Conservation (phyloP, 2,329 filamentous ascomycete genomes). For the Monascus ruber region DNA sequence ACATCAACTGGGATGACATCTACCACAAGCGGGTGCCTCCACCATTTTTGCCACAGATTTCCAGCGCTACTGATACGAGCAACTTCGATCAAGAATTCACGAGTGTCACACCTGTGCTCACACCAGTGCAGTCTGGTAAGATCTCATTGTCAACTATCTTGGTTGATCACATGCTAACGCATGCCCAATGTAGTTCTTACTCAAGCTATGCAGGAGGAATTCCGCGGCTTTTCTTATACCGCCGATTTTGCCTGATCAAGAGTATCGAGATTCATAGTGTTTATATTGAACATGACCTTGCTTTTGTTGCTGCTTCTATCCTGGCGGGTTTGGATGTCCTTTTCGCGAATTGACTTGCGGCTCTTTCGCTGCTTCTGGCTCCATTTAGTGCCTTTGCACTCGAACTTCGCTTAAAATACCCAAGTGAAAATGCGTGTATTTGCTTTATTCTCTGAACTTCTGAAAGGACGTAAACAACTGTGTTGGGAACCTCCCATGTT, state of each 20-base stretch:
- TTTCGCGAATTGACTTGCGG: background rate
- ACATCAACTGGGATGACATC: conserved; percentile 97
- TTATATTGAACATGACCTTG: conserved; percentile 4
- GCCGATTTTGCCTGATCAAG: conserved; percentile 64
- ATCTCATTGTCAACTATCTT: background rate
- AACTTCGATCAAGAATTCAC: conserved; percentile 99
- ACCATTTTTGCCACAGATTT: conserved; percentile 83
- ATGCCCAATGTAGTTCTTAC: conserved; percentile 58
- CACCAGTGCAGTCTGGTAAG: conserved; percentile 92
- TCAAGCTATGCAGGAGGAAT: conserved; percentile 98
- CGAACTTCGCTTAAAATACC: too few species aligned
- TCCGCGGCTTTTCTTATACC: conserved; percentile 96
- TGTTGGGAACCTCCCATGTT: too few species aligned
- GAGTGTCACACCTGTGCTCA: conserved; percentile 92
- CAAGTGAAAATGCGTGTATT: too few species aligned
- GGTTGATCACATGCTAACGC: conserved; percentile 6
- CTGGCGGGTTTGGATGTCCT: background rate
- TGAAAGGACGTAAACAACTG: too few species aligned
- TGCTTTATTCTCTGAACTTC: too few species aligned
- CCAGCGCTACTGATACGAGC: conserved; percentile 91
- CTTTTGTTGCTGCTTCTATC: conserved; percentile 4
- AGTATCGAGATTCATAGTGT: conserved; percentile 1
- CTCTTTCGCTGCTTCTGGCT: too few species aligned
- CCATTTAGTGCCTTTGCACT: too few species aligned
- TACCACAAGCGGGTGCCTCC: conserved; percentile 87